phyloP scores from a whole-genome alignment of 257 asterid species.

The Apocynum venetum region DNA sequence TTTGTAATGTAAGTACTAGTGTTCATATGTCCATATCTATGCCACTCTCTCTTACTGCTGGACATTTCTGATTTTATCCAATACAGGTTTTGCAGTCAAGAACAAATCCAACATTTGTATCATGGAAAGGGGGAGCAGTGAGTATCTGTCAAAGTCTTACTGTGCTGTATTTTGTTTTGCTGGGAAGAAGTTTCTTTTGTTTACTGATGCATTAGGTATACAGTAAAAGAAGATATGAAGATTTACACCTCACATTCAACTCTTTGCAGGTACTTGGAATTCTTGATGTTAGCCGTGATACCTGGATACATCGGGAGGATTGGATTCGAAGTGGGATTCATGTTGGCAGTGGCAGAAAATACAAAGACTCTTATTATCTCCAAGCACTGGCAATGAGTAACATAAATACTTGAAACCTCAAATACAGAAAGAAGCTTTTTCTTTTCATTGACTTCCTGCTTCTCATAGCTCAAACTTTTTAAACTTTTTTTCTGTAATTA shows the following conservation, averaged over 20 bases:
- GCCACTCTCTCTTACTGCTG: background rate
- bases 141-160: constrained; percentile 25
- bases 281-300: constrained; percentile 82
- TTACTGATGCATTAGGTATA: no score
- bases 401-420: constrained; percentile 43
- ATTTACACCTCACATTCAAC: background rate
- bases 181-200: background rate
- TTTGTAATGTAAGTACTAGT: background rate
- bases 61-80: background rate
- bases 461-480: background rate
- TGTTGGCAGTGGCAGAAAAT: constrained; percentile 74
- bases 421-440: background rate
- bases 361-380: constrained; percentile 84
- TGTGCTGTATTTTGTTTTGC: background rate
- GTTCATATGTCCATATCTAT: background rate
- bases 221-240: background rate
- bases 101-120: constrained; percentile 59
- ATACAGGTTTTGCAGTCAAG: constrained; percentile 83
- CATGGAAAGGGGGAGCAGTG: constrained; percentile 99
- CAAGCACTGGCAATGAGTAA: constrained; percentile 91
- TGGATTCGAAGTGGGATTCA: constrained; percentile 81
- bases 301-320: constrained; percentile 93
- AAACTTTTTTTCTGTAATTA: background rate
- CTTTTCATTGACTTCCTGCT: background rate
- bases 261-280: constrained; percentile 70